A percentile compares a stretch with the other conserved stretches of the same genome.
Conservation (phyloP, 148 eudicot species). For the Arctostaphylos glauca region DNA sequence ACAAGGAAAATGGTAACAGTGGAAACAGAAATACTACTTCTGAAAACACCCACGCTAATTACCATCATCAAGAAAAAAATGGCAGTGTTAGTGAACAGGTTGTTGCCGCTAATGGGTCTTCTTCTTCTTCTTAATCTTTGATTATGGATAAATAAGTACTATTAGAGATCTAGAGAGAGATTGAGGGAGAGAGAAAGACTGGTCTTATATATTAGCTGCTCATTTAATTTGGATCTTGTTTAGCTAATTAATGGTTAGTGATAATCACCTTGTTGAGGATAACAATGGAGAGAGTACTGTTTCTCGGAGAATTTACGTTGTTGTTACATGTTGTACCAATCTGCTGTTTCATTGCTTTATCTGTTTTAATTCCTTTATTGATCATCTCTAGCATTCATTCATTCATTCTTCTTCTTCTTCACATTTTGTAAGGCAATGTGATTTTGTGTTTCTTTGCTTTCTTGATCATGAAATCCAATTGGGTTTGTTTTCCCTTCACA, state of each 20-base stretch:
- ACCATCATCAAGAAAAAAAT: neutral
- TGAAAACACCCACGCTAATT: neutral
- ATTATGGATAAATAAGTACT: constrained; percentile 11
- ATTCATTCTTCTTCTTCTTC: constrained; percentile 1
- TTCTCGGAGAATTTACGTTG: neutral
- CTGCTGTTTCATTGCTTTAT: neutral
- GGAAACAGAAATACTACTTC: neutral
- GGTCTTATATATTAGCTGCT: neutral
- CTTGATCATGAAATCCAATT: neutral
- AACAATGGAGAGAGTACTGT: neutral
- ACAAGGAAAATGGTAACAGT: neutral
- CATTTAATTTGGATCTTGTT: constrained; percentile 3
- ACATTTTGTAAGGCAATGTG: neutral
- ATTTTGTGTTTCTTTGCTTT: neutral
- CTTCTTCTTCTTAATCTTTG: constrained; percentile 13
- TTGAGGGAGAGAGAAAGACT: neutral
- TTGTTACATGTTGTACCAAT: neutral
- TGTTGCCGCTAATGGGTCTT: constrained; percentile 17
- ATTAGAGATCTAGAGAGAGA: constrained; percentile 11
- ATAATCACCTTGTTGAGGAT: constrained; percentile 1
- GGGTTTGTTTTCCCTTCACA: too few relatives aligned
- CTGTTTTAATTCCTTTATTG: neutral
- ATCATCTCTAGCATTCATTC: neutral
- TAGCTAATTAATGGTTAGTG: constrained; percentile 13
- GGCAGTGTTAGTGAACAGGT: constrained; percentile 5